Percentiles rank a stretch among this genome's conserved stretches.
Evolutionary conservation across 2,329 filamentous ascomycete genomes (phyloP).

Genomic region (Capronia epimyces): DNA sequence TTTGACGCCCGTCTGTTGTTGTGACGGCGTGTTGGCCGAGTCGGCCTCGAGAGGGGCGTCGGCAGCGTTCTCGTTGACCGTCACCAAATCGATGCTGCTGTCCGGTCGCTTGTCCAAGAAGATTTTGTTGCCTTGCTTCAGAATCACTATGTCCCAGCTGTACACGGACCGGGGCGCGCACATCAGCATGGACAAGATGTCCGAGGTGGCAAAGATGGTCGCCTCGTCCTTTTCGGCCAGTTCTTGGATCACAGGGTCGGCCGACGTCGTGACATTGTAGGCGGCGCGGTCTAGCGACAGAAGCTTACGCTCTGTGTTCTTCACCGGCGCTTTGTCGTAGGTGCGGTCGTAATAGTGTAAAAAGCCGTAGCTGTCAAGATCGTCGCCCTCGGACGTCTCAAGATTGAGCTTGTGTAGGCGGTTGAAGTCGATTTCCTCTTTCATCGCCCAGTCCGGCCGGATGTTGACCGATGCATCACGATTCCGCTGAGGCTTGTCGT

Average conservation of each 20-base stretch:
- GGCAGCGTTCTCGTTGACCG: slow-evolving; percentile 96
- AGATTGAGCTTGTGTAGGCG: slow-evolving; percentile 92
- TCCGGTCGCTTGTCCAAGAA: slow-evolving; percentile 98
- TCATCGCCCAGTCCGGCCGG: slow-evolving; percentile 88
- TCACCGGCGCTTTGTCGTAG: slow-evolving; percentile 89
- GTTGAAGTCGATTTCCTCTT: slow-evolving; percentile 98
- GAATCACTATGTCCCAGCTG: slow-evolving; percentile 95
- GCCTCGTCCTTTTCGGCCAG: slow-evolving; percentile 93
- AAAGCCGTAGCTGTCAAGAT: slow-evolving; percentile 93
- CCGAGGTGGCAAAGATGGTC: slow-evolving; percentile 94
- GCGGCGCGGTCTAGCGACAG: slow-evolving; percentile 79
- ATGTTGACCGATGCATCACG: slow-evolving; percentile 94
- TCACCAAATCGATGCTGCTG: slow-evolving; percentile 91
- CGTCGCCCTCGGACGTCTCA: slow-evolving; percentile 89
- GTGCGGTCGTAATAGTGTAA: slow-evolving; percentile 96
- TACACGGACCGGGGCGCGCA: slow-evolving; percentile 94
- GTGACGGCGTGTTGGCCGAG: slow-evolving; percentile 48
- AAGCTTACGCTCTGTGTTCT: slow-evolving; percentile 72
- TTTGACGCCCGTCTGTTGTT: slow-evolving; percentile 52
- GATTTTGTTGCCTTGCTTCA: slow-evolving; percentile 89
- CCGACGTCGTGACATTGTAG: slow-evolving; percentile 96
- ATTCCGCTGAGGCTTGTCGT: slow-evolving; percentile 94
- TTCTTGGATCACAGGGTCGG: slow-evolving; percentile 94
- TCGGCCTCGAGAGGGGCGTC: slow-evolving; percentile 88
- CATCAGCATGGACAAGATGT: slow-evolving; percentile 98